Percentiles rank a stretch among this genome's conserved stretches.
These are phyloP conservation scores for Ogataea trehaloabstinens DNA, from an alignment of 805 yeast species.

Conservation along the genomic window DNA sequence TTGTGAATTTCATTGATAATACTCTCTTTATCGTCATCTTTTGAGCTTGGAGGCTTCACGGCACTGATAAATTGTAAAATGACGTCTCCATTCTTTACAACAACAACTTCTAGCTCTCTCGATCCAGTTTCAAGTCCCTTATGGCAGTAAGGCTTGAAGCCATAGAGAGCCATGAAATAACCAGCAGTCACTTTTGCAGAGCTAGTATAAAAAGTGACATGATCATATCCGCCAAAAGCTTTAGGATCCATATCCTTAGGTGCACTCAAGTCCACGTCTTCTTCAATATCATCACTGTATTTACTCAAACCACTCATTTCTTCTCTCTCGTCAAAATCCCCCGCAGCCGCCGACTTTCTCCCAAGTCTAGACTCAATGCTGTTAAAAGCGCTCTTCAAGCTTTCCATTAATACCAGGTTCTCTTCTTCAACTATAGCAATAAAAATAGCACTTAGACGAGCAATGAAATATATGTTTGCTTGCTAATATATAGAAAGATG, in stretches of 20 bases:
- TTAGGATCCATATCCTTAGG: neutral
- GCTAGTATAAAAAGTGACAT: slow-evolving; percentile 69
- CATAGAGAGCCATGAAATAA: slow-evolving; percentile 53
- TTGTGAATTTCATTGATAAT: slow-evolving; percentile 36
- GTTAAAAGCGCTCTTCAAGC: slow-evolving; percentile 6
- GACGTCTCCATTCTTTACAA: slow-evolving; percentile 55
- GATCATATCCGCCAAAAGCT: slow-evolving; percentile 48
- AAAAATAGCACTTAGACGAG: neutral
- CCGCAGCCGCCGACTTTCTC: neutral
- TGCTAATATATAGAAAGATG: no score
- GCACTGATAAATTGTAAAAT: slow-evolving; percentile 47
- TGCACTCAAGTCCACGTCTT: slow-evolving; percentile 3
- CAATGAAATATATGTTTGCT: no score
- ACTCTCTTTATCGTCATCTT: slow-evolving; percentile 8
- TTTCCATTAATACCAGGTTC: slow-evolving; percentile 3
- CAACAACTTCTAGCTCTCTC: slow-evolving; percentile 53
- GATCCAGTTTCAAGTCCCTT: slow-evolving; percentile 70
- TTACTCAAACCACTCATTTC: neutral
- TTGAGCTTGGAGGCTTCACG: slow-evolving; percentile 26
- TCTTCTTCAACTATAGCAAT: neutral
- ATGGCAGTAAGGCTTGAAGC: slow-evolving; percentile 62
- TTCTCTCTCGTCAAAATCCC: neutral
- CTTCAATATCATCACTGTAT: slow-evolving; percentile 3
- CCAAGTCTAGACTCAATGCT: slow-evolving; percentile 2
- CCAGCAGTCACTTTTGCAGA: slow-evolving; percentile 65